Evolutionary conservation across 208 protist genomes (phyloP).

Genomic region (Trypanosoma cruzi): DNA sequence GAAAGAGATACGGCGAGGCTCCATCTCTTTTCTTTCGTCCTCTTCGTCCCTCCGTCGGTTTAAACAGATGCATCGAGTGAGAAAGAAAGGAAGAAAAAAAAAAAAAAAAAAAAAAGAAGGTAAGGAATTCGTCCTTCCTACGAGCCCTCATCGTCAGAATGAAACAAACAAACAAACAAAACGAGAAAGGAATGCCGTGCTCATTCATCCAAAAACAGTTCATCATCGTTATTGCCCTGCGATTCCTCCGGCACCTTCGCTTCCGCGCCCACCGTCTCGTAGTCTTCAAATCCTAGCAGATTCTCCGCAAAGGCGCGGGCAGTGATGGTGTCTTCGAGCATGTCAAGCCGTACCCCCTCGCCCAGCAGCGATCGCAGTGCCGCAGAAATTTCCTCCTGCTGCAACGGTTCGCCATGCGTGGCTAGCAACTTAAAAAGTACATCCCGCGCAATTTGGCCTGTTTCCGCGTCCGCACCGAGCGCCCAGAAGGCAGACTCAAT

Average conservation of each 20-base stretch:
- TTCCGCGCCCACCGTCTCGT: constrained; percentile 38
- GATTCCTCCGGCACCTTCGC: constrained; percentile 21
- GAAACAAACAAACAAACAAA: no score
- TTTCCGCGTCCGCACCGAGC: constrained; percentile 76
- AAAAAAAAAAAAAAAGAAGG: no score
- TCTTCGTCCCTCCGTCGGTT: no score
- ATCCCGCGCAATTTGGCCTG: constrained; percentile 72
- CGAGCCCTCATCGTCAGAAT: no score
- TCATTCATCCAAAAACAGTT: background rate
- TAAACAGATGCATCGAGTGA: no score
- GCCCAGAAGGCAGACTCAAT: constrained; percentile 89
- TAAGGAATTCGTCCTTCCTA: no score
- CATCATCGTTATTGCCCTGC: constrained; percentile 12
- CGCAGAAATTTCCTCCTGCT: constrained; percentile 62
- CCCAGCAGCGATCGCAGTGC: constrained; percentile 88
- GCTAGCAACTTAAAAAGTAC: constrained; percentile 75
- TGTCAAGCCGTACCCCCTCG: constrained; percentile 82
- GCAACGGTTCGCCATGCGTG: constrained; percentile 78
- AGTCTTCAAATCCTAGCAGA: constrained; percentile 92
- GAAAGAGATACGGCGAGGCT: no score
- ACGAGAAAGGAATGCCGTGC: background rate
- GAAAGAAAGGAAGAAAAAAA: no score
- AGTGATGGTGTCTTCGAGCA: constrained; percentile 89
- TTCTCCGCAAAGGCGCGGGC: constrained; percentile 88
- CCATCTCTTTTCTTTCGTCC: no score